Base-by-base conservation (phyloP, 805 yeast genomes). In the Nakazawaea populi region DNA sequence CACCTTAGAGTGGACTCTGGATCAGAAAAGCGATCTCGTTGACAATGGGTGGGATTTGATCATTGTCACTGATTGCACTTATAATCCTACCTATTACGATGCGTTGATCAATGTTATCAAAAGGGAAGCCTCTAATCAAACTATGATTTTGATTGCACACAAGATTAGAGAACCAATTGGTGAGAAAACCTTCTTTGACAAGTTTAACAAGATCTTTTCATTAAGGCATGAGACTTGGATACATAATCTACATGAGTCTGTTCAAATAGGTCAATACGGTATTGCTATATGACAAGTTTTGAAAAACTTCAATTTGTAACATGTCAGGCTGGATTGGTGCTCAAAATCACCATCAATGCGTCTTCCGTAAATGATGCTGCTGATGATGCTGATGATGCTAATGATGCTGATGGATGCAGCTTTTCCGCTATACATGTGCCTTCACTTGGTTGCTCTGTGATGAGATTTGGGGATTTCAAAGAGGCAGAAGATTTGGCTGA, bases 61-160 rank as follows among this genome's bases (percentile, higher is more conserved):
- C 8, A 53, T 73, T 1, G 60, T 62, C 2, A 68, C 76, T 4
- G 77, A 73, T 53, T 73, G 77, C 46, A 71, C 75, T 0, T 73
- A 73, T 51, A 73, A 73, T 51, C 69, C 73, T 1, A 56, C 64
- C 29, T 69, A 70, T 55, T 72, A 69, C 51, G 70, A 66, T 39
- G 57, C 64, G 0, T 52, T 73, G 42, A 54, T 71, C 14, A 58
- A 54, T 4, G 70, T 66, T 4, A 52, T 73, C 27, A 47, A 43
- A 18, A 38, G 49, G 28, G 55, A 54, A 30, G 34, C 53, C 4
- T 8, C 43, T 3, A 40, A 24, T 12, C 32, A 50, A 7, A 59
- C 67, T 4, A 51, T 34, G 24, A 46, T 66, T 5, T 48, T 68
- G 4, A 48, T 67, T 18, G 67, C 65, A 4, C 72, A 67, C 54